Conservation (phyloP, 495 filamentous ascomycete species). For the Neurospora sp. region DNA sequence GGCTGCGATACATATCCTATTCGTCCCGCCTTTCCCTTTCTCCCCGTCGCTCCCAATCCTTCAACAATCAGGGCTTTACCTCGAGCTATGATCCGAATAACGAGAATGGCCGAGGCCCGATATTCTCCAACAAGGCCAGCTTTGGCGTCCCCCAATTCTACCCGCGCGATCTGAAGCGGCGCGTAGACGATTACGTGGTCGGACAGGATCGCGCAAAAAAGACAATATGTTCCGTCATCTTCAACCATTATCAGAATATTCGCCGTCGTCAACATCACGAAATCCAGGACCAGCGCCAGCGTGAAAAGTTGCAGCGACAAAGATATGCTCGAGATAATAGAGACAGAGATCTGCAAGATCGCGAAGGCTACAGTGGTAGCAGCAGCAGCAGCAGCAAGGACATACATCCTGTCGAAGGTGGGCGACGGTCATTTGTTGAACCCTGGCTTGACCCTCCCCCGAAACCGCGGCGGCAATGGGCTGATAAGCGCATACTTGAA, state of each 20-base stretch:
- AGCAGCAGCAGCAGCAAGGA: conserved; percentile 16
- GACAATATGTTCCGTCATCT: conserved; percentile 85
- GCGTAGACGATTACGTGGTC: conserved; percentile 92
- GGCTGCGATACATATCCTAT: conserved; percentile 15
- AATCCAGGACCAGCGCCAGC: conserved; percentile 56
- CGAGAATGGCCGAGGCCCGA: conserved; percentile 37
- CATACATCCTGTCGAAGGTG: conserved; percentile 40
- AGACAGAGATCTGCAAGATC: conserved; percentile 22
- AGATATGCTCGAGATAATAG: conserved; percentile 29
- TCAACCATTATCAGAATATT: conserved; percentile 89
- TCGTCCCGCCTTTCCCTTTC: conserved; percentile 18
- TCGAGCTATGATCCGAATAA: conserved; percentile 64
- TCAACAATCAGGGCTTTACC: conserved; percentile 46
- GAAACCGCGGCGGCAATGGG: conserved; percentile 10
- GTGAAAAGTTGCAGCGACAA: conserved; percentile 41
- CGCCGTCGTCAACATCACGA: conserved; percentile 71
- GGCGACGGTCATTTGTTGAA: conserved; percentile 19
- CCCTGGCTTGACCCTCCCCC: conserved; percentile 11
- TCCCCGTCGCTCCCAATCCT: conserved; percentile 26
- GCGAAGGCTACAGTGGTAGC: conserved; percentile 18
- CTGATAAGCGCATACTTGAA: conserved; percentile 32
- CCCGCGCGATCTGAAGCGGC: conserved; percentile 73
- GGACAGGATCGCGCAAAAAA: conserved; percentile 97
- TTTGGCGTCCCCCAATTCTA: conserved; percentile 65
- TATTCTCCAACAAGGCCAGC: conserved; percentile 32